phyloP scores from a whole-genome alignment of 371 early-diverging fungal species.

The Cokeromyces recurvatus region DNA sequence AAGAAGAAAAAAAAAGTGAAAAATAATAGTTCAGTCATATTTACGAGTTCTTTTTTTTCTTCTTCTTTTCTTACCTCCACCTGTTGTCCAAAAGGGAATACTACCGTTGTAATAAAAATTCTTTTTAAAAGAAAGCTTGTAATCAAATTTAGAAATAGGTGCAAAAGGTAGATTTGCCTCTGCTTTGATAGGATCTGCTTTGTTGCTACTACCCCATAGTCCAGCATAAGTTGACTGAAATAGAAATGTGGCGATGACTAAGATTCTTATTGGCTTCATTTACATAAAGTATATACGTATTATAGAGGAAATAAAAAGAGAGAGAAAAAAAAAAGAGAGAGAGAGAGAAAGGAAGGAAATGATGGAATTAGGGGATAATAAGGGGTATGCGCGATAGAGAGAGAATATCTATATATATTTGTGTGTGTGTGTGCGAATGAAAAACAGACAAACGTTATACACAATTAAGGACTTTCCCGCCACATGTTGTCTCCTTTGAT shows the following conservation, averaged over 20 bases:
- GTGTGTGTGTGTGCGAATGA: too few species aligned
- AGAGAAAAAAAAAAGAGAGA: slow-evolving; percentile 2
- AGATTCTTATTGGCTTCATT: slow-evolving; percentile 8
- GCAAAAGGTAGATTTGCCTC: slow-evolving; percentile 13
- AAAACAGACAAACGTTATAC: not conserved
- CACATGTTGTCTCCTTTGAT: too few species aligned
- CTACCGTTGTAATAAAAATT: slow-evolving; percentile 53
- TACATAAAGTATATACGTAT: not conserved
- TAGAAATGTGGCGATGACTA: slow-evolving; percentile 1
- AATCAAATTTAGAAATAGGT: slow-evolving; percentile 50
- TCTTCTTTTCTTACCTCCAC: slow-evolving; percentile 56
- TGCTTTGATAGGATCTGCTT: slow-evolving; percentile 15
- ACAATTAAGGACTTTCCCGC: too few species aligned
- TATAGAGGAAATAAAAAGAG: not conserved
- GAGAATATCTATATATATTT: too few species aligned
- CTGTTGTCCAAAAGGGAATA: slow-evolving; percentile 53
- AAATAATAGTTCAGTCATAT: slow-evolving; percentile 47
- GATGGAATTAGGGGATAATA: not conserved
- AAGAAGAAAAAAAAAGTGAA: slow-evolving; percentile 18
- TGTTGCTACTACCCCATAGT: slow-evolving; percentile 12
- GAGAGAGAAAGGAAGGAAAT: slow-evolving; percentile 1
- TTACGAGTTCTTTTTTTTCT: slow-evolving; percentile 62
- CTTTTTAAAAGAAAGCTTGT: slow-evolving; percentile 60
- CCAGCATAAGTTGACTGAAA: slow-evolving; percentile 21
- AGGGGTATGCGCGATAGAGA: not conserved